A percentile compares a stretch with the other conserved stretches of the same genome.
phyloP scores from a whole-genome alignment of 2,329 filamentous ascomycete genomes.

The Aureobasidium sp. region DNA sequence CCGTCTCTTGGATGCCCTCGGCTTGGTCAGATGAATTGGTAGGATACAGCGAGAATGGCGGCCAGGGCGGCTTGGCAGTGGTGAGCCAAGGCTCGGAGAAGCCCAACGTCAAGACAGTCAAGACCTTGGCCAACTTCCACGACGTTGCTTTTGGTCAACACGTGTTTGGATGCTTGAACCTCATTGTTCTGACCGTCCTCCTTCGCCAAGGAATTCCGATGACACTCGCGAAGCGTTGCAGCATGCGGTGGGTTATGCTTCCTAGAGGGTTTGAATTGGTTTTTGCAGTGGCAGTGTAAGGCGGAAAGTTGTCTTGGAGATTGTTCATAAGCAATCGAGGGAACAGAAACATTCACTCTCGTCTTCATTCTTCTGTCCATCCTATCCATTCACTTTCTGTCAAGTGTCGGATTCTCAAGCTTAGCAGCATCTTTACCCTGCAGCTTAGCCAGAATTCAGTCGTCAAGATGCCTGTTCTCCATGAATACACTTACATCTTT shows the following conservation, averaged over 20 bases:
- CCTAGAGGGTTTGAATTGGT: background rate
- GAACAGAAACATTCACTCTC: background rate
- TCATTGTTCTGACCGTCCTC: background rate
- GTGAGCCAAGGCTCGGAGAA: background rate
- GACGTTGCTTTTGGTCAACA: background rate
- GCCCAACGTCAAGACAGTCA: background rate
- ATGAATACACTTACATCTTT: slow-evolving; percentile 55
- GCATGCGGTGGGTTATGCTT: background rate
- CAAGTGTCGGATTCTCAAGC: background rate
- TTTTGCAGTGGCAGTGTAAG: slow-evolving; percentile 7
- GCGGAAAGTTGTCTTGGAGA: background rate
- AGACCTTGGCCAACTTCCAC: background rate
- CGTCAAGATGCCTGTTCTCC: slow-evolving; percentile 25
- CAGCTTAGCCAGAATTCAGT: background rate
- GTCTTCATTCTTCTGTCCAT: background rate
- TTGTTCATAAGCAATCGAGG: background rate
- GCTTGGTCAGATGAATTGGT: background rate
- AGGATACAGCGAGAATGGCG: background rate
- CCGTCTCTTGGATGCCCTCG: background rate
- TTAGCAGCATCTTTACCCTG: background rate
- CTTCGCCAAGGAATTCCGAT: background rate
- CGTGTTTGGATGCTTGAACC: slow-evolving; percentile 6
- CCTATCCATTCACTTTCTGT: background rate
- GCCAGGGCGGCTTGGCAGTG: background rate
- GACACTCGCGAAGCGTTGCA: slow-evolving; percentile 7